Conservation (phyloP, 352 stramenopile species). For the Globisporangium splendens region DNA sequence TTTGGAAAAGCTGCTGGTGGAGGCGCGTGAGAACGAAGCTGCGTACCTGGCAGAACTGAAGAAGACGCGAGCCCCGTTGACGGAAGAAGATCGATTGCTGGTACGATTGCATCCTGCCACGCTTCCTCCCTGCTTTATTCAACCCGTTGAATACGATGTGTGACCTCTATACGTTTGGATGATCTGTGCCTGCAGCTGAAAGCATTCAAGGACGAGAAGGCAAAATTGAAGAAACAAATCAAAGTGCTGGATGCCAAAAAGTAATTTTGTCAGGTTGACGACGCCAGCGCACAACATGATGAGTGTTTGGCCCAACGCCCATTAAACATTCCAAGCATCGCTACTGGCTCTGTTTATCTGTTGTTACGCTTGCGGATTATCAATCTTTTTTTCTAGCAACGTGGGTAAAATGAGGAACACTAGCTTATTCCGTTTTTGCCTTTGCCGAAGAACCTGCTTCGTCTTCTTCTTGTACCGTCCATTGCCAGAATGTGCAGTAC, state of each 20-base stretch:
- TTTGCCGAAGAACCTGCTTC: slow-evolving; percentile 15
- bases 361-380: background rate
- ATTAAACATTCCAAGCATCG: background rate
- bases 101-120: slow-evolving; percentile 15
- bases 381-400: background rate
- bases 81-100: slow-evolving; percentile 78
- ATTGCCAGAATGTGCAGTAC: slow-evolving; percentile 86
- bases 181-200: slow-evolving; percentile 35
- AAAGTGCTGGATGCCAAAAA: slow-evolving; percentile 71
- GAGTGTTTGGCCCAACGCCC: too few relatives aligned
- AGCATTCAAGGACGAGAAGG: slow-evolving; percentile 85
- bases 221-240: slow-evolving; percentile 81
- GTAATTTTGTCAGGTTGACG: slow-evolving; percentile 17
- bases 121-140: background rate
- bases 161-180: too few relatives aligned
- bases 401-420: background rate
- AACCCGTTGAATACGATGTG: too few relatives aligned
- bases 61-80: slow-evolving; percentile 35
- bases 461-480: slow-evolving; percentile 32
- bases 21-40: slow-evolving; percentile 78
- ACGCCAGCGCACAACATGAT: background rate
- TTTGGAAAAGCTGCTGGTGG: slow-evolving; percentile 67
- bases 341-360: background rate
- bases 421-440: slow-evolving; percentile 34
- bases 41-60: slow-evolving; percentile 79